Percentiles rank a stretch among this genome's conserved stretches.
These are phyloP conservation scores for Hypoxylon rubiginosum DNA, from an alignment of 2,329 filamentous ascomycete genomes.

Conservation along the genomic window DNA sequence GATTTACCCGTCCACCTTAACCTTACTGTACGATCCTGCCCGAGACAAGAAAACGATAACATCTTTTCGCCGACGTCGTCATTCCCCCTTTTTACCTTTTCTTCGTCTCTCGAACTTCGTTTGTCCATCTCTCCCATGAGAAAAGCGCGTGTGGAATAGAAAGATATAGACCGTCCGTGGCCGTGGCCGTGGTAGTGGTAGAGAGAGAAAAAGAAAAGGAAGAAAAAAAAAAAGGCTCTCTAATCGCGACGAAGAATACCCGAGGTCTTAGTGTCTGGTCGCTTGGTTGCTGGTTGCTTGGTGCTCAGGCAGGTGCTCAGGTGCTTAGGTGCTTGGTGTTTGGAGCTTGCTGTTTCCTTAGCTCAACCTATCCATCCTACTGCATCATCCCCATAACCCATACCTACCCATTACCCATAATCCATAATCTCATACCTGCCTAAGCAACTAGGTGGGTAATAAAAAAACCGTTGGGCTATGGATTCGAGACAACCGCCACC, in stretches of 20 bases:
- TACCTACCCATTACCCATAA: no score
- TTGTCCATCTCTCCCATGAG: not conserved
- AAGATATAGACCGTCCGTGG: slow-evolving; percentile 23
- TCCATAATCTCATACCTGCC: slow-evolving; percentile 10
- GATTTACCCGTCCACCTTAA: slow-evolving; percentile 40
- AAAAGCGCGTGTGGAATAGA: slow-evolving; percentile 26
- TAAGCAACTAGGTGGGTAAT: slow-evolving; percentile 32
- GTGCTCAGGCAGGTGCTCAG: no score
- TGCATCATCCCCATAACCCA: slow-evolving; percentile 29
- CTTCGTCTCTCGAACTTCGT: not conserved
- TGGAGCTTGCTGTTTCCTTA: slow-evolving; percentile 15
- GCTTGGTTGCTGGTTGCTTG: no score
- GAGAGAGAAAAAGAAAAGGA: slow-evolving; percentile 9
- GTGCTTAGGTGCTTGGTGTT: slow-evolving; percentile 16
- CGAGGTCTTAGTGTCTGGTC: no score
- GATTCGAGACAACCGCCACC: slow-evolving; percentile 49
- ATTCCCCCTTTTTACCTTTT: slow-evolving; percentile 13
- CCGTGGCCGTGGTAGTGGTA: slow-evolving; percentile 21
- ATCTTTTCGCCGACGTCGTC: slow-evolving; percentile 22
- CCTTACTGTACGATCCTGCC: slow-evolving; percentile 25
- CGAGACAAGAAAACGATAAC: slow-evolving; percentile 17
- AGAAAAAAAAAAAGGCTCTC: slow-evolving; percentile 12
- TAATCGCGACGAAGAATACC: slow-evolving; percentile 20
- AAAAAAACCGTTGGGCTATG: slow-evolving; percentile 39
- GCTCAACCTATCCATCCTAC: slow-evolving; percentile 29